These are phyloP conservation scores for Calocera cornea DNA, from an alignment of 768 basidiomycete genomes.

Conservation along the genomic window DNA sequence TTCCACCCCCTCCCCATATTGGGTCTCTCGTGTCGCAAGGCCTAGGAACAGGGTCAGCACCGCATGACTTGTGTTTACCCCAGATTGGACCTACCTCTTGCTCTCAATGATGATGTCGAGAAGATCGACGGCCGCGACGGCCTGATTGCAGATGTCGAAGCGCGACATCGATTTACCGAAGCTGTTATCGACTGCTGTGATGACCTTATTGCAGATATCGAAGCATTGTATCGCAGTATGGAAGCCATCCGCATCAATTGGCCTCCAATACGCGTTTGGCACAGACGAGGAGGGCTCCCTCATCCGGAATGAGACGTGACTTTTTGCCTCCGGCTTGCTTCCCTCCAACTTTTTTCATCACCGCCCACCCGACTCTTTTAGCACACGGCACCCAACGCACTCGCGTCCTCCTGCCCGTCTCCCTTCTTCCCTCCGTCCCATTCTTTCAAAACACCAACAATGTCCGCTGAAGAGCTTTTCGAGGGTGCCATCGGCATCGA, in stretches of 20 bases:
- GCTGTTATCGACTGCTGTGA: background rate
- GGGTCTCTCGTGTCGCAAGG: no score
- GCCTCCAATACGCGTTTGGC: background rate
- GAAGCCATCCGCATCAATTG: background rate
- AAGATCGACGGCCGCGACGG: background rate
- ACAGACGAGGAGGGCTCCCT: background rate
- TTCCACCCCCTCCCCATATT: no score
- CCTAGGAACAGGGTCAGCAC: background rate
- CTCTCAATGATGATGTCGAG: background rate
- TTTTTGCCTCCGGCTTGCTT: background rate
- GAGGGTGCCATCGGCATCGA: conserved; percentile 96
- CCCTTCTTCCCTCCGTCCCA: conserved; percentile 13
- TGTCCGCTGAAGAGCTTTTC: conserved; percentile 70
- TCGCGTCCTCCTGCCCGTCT: conserved; percentile 10
- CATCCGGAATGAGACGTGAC: background rate
- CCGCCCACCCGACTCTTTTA: background rate
- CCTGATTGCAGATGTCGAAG: background rate
- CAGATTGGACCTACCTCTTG: background rate
- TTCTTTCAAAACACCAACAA: conserved; percentile 34
- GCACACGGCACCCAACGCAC: conserved; percentile 5
- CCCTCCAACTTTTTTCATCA: conserved; percentile 1
- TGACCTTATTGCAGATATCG: background rate
- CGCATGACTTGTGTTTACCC: background rate
- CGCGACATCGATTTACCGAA: background rate
- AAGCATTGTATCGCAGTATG: background rate